Percentiles rank a stretch among this genome's conserved stretches.
Evolutionary conservation across 768 basidiomycete genomes (phyloP).

Genomic region (Trametes coccinea): DNA sequence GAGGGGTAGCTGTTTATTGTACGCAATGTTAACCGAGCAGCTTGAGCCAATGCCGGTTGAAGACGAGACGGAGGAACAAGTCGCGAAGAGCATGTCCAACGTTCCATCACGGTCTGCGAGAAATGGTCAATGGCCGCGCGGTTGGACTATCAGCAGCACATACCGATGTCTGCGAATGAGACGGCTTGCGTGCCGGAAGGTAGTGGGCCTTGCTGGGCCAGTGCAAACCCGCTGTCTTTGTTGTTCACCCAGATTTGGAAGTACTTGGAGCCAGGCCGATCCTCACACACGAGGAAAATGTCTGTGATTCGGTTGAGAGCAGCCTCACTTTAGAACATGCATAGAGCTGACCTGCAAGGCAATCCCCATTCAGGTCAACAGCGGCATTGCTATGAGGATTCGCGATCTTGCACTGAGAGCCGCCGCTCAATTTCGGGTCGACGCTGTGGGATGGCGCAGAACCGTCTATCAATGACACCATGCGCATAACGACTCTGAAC

Average conservation of each 20-base stretch:
- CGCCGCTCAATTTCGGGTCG: constrained; percentile 62
- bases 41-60: constrained; percentile 70
- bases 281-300: constrained; percentile 84
- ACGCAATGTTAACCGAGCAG: constrained; percentile 89
- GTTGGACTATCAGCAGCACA: not conserved
- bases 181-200: constrained; percentile 78
- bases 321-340: not conserved
- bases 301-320: constrained; percentile 40
- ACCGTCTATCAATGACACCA: not conserved
- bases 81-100: constrained; percentile 91
- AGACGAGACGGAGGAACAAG: constrained; percentile 70
- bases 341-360: constrained; percentile 71
- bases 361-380: constrained; percentile 93
- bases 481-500: constrained; percentile 12
- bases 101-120: constrained; percentile 88
- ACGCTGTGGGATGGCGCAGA: constrained; percentile 38
- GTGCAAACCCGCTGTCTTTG: constrained; percentile 70
- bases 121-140: not conserved
- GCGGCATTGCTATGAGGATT: constrained; percentile 95
- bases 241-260: constrained; percentile 95
- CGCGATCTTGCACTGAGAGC: constrained; percentile 70
- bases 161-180: constrained; percentile 90
- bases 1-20: constrained; percentile 86
- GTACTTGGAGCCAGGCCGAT: constrained; percentile 50
- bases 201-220: constrained; percentile 66